phyloP scores from a whole-genome alignment of 192 early-diverging fungal species.

The Entomortierella chlamydospora region DNA sequence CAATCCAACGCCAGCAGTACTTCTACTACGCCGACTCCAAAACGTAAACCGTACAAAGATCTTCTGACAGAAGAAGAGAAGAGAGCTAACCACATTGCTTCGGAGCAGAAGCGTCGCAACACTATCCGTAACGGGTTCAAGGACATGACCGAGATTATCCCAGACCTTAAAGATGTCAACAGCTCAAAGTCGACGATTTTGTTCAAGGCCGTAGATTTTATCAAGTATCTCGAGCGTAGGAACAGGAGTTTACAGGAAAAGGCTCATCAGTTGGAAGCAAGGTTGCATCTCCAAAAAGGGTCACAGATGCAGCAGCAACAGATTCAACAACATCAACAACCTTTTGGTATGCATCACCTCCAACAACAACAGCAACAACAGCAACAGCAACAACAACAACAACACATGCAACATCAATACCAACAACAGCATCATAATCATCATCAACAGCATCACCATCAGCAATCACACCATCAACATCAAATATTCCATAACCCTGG shows the following conservation, averaged over 20 bases:
- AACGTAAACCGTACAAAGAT: slow-evolving; percentile 68
- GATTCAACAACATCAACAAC: slow-evolving; percentile 18
- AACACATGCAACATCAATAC: slow-evolving; percentile 6
- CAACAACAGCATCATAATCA: not conserved
- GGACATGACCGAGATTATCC: slow-evolving; percentile 88
- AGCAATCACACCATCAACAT: slow-evolving; percentile 4
- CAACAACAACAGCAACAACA: slow-evolving; percentile 5
- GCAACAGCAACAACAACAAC: not conserved
- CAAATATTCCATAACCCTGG: slow-evolving; percentile 13
- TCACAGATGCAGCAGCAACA: not conserved
- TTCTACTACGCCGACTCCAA: slow-evolving; percentile 11
- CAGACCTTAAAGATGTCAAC: slow-evolving; percentile 75
- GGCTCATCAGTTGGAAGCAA: slow-evolving; percentile 44
- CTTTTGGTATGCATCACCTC: not conserved
- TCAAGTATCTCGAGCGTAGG: slow-evolving; percentile 64
- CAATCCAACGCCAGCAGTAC: slow-evolving; percentile 8
- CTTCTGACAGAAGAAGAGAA: slow-evolving; percentile 83
- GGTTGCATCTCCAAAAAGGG: slow-evolving; percentile 26
- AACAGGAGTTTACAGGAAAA: slow-evolving; percentile 64
- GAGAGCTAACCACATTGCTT: slow-evolving; percentile 78
- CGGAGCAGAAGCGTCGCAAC: slow-evolving; percentile 81
- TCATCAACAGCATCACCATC: slow-evolving; percentile 13
- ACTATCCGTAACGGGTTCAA: slow-evolving; percentile 87
- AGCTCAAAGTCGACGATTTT: slow-evolving; percentile 74
- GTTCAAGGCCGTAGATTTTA: slow-evolving; percentile 76